Evolutionary conservation across 306 rosid genomes (phyloP).

Genomic region (Trifolium dubium): DNA sequence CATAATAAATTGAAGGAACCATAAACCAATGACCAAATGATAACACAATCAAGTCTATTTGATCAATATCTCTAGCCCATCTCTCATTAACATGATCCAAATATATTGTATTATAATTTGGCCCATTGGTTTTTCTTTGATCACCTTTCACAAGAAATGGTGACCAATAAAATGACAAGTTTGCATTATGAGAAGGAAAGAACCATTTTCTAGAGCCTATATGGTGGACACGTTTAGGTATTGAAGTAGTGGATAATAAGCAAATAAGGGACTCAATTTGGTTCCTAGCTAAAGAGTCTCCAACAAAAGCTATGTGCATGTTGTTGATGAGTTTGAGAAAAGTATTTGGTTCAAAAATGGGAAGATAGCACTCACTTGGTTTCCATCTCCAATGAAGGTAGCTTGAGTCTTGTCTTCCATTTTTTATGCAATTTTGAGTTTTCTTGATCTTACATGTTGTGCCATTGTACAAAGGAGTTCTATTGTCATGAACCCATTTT

Average conservation of each 20-base stretch:
- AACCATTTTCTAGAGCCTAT: slow-evolving; percentile 41
- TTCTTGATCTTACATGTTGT: slow-evolving; percentile 60
- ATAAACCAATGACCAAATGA: slow-evolving; percentile 84
- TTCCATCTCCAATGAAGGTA: slow-evolving; percentile 74
- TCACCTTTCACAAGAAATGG: slow-evolving; percentile 73
- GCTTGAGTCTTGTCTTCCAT: slow-evolving; percentile 61
- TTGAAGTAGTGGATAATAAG: not conserved
- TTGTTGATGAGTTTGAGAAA: slow-evolving; percentile 44
- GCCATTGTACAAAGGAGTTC: slow-evolving; percentile 62
- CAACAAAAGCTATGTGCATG: not conserved
- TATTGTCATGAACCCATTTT: slow-evolving; percentile 54
- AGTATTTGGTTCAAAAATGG: slow-evolving; percentile 69
- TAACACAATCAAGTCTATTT: slow-evolving; percentile 55
- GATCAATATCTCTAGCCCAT: slow-evolving; percentile 64
- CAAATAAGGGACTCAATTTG: not conserved
- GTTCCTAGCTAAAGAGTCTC: not conserved
- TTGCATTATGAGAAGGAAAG: slow-evolving; percentile 60
- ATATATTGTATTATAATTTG: slow-evolving; percentile 54
- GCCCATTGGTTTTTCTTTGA: slow-evolving; percentile 57
- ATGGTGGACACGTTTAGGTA: not conserved
- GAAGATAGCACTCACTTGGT: slow-evolving; percentile 60
- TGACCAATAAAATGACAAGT: slow-evolving; percentile 72
- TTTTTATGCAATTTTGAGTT: slow-evolving; percentile 61
- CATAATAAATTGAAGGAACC: slow-evolving; percentile 71
- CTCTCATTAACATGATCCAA: slow-evolving; percentile 65